Percentiles rank a stretch among this genome's conserved stretches.
Evolutionary conservation across 2,329 filamentous ascomycete species (phyloP).

Genomic region (Furcasterigmium furcatum): DNA sequence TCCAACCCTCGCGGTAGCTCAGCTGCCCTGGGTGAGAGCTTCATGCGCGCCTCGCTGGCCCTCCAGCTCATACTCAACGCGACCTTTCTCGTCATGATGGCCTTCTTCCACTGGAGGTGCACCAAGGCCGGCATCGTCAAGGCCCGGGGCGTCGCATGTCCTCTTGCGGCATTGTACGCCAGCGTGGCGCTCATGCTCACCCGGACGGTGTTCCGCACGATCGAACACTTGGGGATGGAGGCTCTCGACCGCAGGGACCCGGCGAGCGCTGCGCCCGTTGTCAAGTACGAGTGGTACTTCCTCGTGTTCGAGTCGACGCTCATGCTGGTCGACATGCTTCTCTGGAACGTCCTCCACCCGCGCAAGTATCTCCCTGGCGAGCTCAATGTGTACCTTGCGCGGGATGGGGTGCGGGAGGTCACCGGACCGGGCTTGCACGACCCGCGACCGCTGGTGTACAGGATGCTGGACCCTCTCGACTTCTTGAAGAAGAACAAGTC

Average conservation of each 20-base stretch:
- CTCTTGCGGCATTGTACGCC: constrained; percentile 36
- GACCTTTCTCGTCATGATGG: constrained; percentile 39
- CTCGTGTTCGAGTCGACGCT: constrained; percentile 52
- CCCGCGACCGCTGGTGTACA: background rate
- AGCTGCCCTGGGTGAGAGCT: constrained; percentile 28
- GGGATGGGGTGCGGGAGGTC: constrained; percentile 33
- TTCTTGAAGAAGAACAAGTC: background rate
- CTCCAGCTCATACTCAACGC: constrained; percentile 46
- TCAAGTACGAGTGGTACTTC: constrained; percentile 57
- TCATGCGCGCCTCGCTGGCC: constrained; percentile 37
- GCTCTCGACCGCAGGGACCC: constrained; percentile 3
- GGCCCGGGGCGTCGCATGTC: constrained; percentile 12
- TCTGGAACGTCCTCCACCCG: constrained; percentile 50
- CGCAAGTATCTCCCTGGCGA: constrained; percentile 45
- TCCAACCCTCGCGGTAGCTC: constrained; percentile 26
- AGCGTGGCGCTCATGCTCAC: constrained; percentile 39
- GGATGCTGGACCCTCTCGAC: background rate
- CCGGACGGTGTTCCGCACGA: constrained; percentile 46
- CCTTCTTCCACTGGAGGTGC: constrained; percentile 39
- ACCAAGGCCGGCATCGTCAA: constrained; percentile 8
- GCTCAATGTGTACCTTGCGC: constrained; percentile 44
- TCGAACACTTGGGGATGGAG: constrained; percentile 37
- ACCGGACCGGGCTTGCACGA: constrained; percentile 1
- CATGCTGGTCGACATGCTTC: constrained; percentile 46
- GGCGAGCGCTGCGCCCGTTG: constrained; percentile 29